Base-by-base conservation (phyloP, 129 eudicot species). In the Calendula officinalis region DNA sequence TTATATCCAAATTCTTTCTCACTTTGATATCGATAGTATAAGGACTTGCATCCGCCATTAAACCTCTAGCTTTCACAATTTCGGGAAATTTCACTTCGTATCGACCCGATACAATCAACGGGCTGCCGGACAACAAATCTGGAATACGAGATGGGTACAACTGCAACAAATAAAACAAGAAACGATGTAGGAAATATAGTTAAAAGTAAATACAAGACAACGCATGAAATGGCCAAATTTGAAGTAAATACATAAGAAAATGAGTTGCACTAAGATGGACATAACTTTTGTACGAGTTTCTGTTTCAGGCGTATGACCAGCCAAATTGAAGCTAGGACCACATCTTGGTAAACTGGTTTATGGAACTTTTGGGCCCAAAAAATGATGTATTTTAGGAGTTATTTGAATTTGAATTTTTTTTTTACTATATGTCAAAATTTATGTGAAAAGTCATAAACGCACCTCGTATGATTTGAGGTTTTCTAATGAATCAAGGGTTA, bases 31-130 rank as follows among this genome's bases (percentile, higher is more conserved):
- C 75, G 8, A 82, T 48, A 37, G 53, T 65, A 56, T 79, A 77
- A 17, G 64, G 74, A 56, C 78, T 81, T 71, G 57, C 69, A 81
- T 94, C 97, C 15, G 90, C 83, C 76, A 81, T 32, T 66, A 72
- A 70, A 32, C 99, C 99, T 60, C 74, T 58, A 14, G 74, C 79
- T 77, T 79, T 71, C 44, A 85, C 44, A n/a, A 65, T 34, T 6
- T 82, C 86, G 0, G 99, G 95, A 49, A 88, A 81, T 9, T 67
- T 71, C 47, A 95, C 97, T 22, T 49, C 14, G 74, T 69, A 94
- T 76, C 95, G 82, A 45, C 99, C 99, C 17, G 85, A 79, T 72
- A 92, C 51, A 60, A 79, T 62, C 75, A 92, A 63, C 11, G 96
- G 96, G 43, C 73, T 66, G 73, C 74, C 79, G 15, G 81, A 75